Conservation (phyloP, 305 asterid species). For the Fraxinus floribunda region DNA sequence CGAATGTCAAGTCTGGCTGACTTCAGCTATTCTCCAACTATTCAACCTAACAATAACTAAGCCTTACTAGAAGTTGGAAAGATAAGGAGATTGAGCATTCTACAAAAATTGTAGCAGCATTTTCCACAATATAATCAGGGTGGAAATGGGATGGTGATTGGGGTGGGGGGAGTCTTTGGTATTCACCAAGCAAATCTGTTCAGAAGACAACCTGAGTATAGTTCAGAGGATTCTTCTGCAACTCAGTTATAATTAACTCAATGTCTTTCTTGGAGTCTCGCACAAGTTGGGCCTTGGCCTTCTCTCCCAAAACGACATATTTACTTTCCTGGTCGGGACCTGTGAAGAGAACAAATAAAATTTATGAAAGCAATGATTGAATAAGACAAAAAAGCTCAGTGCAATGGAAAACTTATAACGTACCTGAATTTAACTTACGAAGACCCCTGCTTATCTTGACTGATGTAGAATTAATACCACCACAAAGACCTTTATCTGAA, state of each 20-base stretch:
- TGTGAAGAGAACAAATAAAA: slow-evolving; percentile 15
- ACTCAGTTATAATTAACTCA: slow-evolving; percentile 61
- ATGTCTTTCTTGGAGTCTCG: slow-evolving; percentile 83
- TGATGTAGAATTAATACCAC: slow-evolving; percentile 90
- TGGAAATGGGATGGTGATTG: neutral
- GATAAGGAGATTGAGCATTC: slow-evolving; percentile 1
- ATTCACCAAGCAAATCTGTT: slow-evolving; percentile 4
- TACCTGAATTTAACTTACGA: slow-evolving; percentile 75
- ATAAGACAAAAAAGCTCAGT: neutral
- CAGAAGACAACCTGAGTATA: slow-evolving; percentile 72
- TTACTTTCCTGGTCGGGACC: slow-evolving; percentile 47
- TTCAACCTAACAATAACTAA: slow-evolving; percentile 1
- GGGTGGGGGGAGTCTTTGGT: neutral
- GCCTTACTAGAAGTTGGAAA: slow-evolving; percentile 2
- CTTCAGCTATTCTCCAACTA: neutral
- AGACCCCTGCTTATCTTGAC: slow-evolving; percentile 88
- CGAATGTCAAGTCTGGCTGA: neutral
- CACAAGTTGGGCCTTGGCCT: slow-evolving; percentile 88
- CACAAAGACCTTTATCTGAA: slow-evolving; percentile 96
- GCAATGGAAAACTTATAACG: slow-evolving; percentile 1
- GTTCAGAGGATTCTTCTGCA: slow-evolving; percentile 92
- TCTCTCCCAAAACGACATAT: slow-evolving; percentile 88
- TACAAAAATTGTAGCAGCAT: neutral
- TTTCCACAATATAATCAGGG: neutral
- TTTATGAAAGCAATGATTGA: slow-evolving; percentile 9